A percentile compares a stretch with the other conserved stretches of the same genome.
Conservation (phyloP, 768 basidiomycete genomes). For the Xerocomellus chrysenteron region DNA sequence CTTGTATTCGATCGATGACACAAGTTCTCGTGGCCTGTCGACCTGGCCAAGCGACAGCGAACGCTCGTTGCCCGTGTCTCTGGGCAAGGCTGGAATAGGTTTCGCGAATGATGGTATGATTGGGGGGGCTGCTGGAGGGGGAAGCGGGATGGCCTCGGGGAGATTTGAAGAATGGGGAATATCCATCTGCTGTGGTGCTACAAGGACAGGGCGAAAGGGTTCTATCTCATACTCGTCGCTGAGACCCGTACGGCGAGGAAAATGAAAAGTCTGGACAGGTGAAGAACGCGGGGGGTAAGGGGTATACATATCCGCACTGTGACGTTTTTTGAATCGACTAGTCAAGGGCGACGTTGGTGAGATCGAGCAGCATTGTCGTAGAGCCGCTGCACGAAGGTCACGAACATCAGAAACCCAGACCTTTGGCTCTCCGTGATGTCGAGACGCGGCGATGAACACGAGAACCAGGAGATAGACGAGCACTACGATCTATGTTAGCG, state of each 20-base stretch:
- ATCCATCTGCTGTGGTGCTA: constrained; percentile 24
- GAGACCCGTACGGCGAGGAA: constrained; percentile 39
- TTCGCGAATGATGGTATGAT: constrained; percentile 17
- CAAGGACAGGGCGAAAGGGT: constrained; percentile 35
- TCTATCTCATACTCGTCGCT: constrained; percentile 49
- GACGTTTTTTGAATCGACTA: constrained; percentile 37
- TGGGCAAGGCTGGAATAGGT: constrained; percentile 11
- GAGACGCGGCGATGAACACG: constrained; percentile 42
- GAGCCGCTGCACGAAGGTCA: constrained; percentile 37
- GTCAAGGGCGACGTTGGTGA: constrained; percentile 37
- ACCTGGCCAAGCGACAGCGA: constrained; percentile 13
- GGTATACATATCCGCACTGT: constrained; percentile 39
- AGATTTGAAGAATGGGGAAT: constrained; percentile 8
- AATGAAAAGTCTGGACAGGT: constrained; percentile 30
- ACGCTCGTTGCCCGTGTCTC: background rate
- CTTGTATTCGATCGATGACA: constrained; percentile 35
- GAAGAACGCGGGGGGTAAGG: constrained; percentile 42
- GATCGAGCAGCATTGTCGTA: constrained; percentile 32
- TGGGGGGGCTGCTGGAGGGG: constrained; percentile 19
- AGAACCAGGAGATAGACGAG: constrained; percentile 56
- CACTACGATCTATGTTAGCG: constrained; percentile 38
- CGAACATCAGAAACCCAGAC: constrained; percentile 55
- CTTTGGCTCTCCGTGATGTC: constrained; percentile 42
- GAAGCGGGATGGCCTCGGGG: constrained; percentile 27
- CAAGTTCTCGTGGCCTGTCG: constrained; percentile 7